Conservation (phyloP, 2,329 filamentous ascomycete genomes). For the Paramyrothecium roridum region DNA sequence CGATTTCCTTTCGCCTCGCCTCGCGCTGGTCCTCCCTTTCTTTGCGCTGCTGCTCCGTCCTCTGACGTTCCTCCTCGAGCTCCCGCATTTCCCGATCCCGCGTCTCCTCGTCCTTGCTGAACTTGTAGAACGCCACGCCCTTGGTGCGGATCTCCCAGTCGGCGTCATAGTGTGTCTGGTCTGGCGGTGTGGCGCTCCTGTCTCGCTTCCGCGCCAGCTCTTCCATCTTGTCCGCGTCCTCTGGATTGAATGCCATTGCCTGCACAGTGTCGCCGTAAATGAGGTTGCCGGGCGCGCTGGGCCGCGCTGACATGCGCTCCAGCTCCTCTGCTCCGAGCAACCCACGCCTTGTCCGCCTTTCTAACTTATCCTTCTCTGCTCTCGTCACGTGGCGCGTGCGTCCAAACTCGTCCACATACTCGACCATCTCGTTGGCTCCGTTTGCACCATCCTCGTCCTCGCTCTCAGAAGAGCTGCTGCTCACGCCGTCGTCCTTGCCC, state of each 20-base stretch:
- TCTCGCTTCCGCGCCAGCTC: constrained; percentile 75
- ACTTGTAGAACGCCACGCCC: constrained; percentile 89
- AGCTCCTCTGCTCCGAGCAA: constrained; percentile 57
- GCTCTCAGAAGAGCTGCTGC: constrained; percentile 23
- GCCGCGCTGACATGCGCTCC: constrained; percentile 66
- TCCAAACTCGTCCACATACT: constrained; percentile 90
- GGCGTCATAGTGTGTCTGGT: constrained; percentile 81
- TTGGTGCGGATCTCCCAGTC: constrained; percentile 79
- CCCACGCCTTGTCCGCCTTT: constrained; percentile 49
- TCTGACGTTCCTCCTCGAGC: constrained; percentile 62
- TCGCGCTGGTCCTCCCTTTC: constrained; percentile 55
- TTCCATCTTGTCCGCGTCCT: constrained; percentile 71
- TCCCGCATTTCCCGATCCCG: constrained; percentile 70
- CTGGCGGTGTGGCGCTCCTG: constrained; percentile 74
- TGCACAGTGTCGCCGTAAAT: constrained; percentile 89
- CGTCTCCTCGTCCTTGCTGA: constrained; percentile 70
- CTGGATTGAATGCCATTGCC: constrained; percentile 75
- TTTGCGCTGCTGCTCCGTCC: constrained; percentile 63
- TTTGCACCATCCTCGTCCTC: constrained; percentile 40
- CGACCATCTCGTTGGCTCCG: constrained; percentile 68
- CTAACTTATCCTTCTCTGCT: constrained; percentile 62
- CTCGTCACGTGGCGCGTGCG: constrained; percentile 72
- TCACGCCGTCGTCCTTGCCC: constrained; percentile 57
- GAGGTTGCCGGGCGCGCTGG: constrained; percentile 62
- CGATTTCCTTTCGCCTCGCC: constrained; percentile 59